Conservation (phyloP, 2,329 filamentous ascomycete genomes). For the Beauveria asiatica region DNA sequence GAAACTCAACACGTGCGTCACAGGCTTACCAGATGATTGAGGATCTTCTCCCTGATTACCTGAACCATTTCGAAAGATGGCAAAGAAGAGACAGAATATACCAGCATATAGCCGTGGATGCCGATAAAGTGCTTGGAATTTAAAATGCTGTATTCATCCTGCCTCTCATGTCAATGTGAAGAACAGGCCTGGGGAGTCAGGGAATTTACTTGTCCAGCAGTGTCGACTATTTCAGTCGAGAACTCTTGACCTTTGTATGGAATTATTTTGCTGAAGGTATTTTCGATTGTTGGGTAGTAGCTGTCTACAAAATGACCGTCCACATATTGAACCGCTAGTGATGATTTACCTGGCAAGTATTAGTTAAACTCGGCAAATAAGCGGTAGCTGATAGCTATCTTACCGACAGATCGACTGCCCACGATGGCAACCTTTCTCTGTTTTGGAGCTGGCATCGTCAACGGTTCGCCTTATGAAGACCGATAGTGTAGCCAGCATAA, state of each 20-base stretch:
- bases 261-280: conserved; percentile 95
- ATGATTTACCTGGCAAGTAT: conserved; percentile 71
- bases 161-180: conserved; percentile 12
- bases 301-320: conserved; percentile 98
- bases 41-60: conserved; percentile 92
- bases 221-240: conserved; percentile 95
- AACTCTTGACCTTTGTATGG: conserved; percentile 89
- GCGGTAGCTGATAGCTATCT: conserved; percentile 16
- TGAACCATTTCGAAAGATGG: conserved; percentile 97
- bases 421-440: conserved; percentile 95
- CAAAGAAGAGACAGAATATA: conserved; percentile 92
- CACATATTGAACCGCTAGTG: conserved; percentile 91
- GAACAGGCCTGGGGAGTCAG: background rate
- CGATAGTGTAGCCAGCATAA: background rate
- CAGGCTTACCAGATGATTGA: conserved; percentile 79
- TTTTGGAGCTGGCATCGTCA: conserved; percentile 61
- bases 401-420: conserved; percentile 78
- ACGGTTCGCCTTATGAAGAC: background rate
- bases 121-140: conserved; percentile 99
- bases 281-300: conserved; percentile 98
- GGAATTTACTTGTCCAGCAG: conserved; percentile 72
- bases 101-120: conserved; percentile 97
- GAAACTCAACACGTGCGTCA: background rate
- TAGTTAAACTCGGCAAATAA: background rate
- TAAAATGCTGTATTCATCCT: conserved; percentile 97